Conservation (phyloP, 2,329 filamentous ascomycete species). For the Aureobasidium leucospermi region DNA sequence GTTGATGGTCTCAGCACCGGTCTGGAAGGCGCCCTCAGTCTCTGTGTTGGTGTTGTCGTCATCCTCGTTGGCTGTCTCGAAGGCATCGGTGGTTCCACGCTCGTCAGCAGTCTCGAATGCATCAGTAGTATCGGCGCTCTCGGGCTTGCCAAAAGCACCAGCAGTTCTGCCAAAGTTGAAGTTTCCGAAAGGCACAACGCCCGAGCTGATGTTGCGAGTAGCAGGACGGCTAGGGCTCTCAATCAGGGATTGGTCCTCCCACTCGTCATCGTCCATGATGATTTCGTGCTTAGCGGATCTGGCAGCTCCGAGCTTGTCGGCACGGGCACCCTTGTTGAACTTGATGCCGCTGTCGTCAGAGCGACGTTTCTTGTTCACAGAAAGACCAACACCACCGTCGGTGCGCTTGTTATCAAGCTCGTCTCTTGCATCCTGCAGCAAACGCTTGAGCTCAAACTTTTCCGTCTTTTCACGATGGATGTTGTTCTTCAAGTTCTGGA, state of each 20-base stretch:
- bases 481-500: conserved; percentile 89
- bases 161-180: conserved; percentile 9
- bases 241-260: conserved; percentile 72
- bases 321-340: conserved; percentile 70
- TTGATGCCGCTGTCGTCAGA: conserved; percentile 50
- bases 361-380: conserved; percentile 50
- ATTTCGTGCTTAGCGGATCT: conserved; percentile 72
- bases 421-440: conserved; percentile 91
- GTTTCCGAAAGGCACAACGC: conserved; percentile 15
- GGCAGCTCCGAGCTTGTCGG: conserved; percentile 66
- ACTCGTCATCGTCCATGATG: conserved; percentile 71
- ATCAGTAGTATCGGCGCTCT: conserved; percentile 50
- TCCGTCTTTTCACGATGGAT: conserved; percentile 98
- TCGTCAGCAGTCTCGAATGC: conserved; percentile 55
- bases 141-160: conserved; percentile 21
- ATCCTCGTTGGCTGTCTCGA: conserved; percentile 71
- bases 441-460: conserved; percentile 88
- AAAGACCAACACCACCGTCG: conserved; percentile 42
- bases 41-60: conserved; percentile 58
- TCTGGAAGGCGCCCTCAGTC: conserved; percentile 83
- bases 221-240: conserved; percentile 47
- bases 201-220: conserved; percentile 12
- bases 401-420: conserved; percentile 66
- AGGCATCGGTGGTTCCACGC: conserved; percentile 55
- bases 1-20: conserved; percentile 67